Base-by-base conservation (phyloP, 148 eudicot species). In the Rhododendron simsii region DNA sequence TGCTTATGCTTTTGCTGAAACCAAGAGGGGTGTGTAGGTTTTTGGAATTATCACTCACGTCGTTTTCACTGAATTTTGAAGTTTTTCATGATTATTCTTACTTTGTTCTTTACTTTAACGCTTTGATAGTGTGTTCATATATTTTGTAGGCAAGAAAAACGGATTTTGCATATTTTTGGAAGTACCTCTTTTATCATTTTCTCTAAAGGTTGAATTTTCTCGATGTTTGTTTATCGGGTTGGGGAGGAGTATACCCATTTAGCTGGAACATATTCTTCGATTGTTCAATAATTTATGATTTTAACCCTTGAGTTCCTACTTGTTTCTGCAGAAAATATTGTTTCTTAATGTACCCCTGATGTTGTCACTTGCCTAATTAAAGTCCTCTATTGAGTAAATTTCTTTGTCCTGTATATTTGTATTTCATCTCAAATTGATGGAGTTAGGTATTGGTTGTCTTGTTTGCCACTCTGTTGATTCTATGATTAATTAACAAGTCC, bases 371-470 rank as follows among this genome's bases (percentile, higher is more conserved):
- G 71, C n/a, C 30, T 63, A 23, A 63, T n/a, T 69, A 30, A 69
- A 69, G 75, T 12, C 37, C 75, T 69, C 75, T 69, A 14, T 28
- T 28, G 30, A 69, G 37, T 69, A 69, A 28, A 69, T 69, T 30
- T 69, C 18, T 69, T 30, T 69, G 78, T 69, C 45, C 44, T 37
- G 41, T 28, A 12, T 63, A 7, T 44, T 77, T 39, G 47, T 10
- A 8, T 9, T 21, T 35, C 45, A 30, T 69, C 37, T 69, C 33
- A 69, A 26, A 69, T 69, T 33, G 20, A 47, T 69, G 59, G 75
- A 14, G 59, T 83, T 84, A 73, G 85, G 65, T 71, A 48, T 51
- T 74, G 67, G 57, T 23, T 84, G 86, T 35, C 81, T 74, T 74
- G 48, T 75, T 84, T 84, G 55, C 86, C 81, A 74, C 67, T 50